phyloP scores from a whole-genome alignment of 2,329 filamentous ascomycete species.

The Hymenoscyphus linearis region DNA sequence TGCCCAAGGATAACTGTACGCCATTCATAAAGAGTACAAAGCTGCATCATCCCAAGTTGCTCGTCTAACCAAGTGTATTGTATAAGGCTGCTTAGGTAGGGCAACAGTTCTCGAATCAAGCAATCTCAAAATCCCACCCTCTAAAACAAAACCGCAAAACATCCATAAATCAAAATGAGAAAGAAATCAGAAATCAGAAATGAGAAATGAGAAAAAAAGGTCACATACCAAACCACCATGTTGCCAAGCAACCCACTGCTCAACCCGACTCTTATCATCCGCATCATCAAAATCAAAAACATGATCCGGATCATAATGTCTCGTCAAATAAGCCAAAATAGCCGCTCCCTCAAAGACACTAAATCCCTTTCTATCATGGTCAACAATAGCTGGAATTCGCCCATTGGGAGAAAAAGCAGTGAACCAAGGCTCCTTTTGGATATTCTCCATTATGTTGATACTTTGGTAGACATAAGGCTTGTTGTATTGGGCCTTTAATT shows the following conservation, averaged over 20 bases:
- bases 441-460: constrained; percentile 56
- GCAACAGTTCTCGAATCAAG: no score
- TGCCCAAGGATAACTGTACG: no score
- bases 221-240: constrained; percentile 22
- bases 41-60: no score
- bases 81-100: no score
- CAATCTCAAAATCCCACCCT: no score
- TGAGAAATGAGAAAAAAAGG: no score
- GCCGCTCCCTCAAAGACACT: constrained; percentile 69
- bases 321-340: constrained; percentile 68
- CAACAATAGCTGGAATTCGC: constrained; percentile 59
- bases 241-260: constrained; percentile 65
- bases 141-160: no score
- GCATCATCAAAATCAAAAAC: constrained; percentile 58
- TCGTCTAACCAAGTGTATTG: no score
- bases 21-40: no score
- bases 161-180: not conserved
- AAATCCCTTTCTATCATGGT: constrained; percentile 57
- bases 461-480: constrained; percentile 52
- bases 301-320: constrained; percentile 65
- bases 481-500: constrained; percentile 61
- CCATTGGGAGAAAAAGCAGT: constrained; percentile 59
- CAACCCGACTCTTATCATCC: constrained; percentile 39
- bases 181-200: no score
- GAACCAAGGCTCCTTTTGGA: constrained; percentile 65